Percentiles rank a stretch among this genome's conserved stretches.
Conservation (phyloP, 495 filamentous ascomycete species). For the Talaromyces thailandensis region DNA sequence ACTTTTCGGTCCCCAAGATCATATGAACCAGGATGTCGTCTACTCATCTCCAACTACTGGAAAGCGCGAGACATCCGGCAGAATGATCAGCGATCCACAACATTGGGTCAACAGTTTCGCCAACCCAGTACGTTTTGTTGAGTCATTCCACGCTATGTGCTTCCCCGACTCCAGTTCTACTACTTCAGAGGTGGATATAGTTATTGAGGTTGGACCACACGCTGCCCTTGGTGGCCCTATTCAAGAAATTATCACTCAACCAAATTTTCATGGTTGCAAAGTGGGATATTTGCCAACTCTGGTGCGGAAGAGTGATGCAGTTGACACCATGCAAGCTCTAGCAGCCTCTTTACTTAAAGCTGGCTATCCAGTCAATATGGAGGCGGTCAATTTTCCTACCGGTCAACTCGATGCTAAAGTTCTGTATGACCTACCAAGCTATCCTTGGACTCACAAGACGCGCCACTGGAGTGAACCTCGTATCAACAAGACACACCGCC, state of each 20-base stretch:
- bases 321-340: conserved; percentile 19
- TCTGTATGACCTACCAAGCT: conserved; percentile 17
- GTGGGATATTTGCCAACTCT: conserved; percentile 27
- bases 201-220: conserved; percentile 52
- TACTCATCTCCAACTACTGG: too few relatives aligned
- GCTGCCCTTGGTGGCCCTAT: conserved; percentile 49
- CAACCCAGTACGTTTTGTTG: too few relatives aligned
- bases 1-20: too few relatives aligned
- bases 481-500: conserved; percentile 9
- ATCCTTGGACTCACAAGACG: conserved; percentile 21
- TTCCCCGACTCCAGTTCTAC: too few relatives aligned
- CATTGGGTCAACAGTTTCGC: too few relatives aligned
- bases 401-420: neutral
- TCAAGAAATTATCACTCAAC: conserved; percentile 42
- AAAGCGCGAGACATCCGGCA: too few relatives aligned
- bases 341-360: conserved; percentile 6
- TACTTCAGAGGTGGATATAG: neutral
- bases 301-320: conserved; percentile 21
- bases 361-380: neutral
- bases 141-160: too few relatives aligned
- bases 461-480: conserved; percentile 13
- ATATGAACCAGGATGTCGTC: too few relatives aligned
- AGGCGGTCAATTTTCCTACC: neutral
- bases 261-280: conserved; percentile 5
- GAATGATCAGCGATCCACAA: too few relatives aligned